phyloP scores from a whole-genome alignment of 2,329 filamentous ascomycete genomes.

The Colletotrichum sp. region DNA sequence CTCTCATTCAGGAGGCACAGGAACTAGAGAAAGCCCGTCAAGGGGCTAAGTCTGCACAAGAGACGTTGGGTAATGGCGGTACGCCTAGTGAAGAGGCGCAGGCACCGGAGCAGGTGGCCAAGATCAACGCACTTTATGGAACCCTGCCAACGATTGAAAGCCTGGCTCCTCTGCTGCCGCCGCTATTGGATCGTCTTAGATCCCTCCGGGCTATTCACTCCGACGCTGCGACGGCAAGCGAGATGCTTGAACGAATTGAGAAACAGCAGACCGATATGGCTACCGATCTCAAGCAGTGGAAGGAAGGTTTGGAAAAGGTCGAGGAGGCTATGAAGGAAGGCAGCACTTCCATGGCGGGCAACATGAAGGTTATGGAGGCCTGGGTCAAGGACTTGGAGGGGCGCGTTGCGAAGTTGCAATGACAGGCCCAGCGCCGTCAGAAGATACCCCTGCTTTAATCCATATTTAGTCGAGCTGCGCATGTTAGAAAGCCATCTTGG shows the following conservation, averaged over 20 bases:
- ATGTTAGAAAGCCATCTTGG: not conserved
- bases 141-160: slow-evolving; percentile 88
- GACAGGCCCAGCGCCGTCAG: slow-evolving; percentile 24
- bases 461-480: not conserved
- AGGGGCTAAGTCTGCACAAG: slow-evolving; percentile 66
- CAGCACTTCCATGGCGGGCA: slow-evolving; percentile 73
- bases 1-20: slow-evolving; percentile 75
- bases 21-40: slow-evolving; percentile 69
- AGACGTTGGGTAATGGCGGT: slow-evolving; percentile 57
- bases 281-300: slow-evolving; percentile 85
- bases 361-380: slow-evolving; percentile 82
- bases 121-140: slow-evolving; percentile 91
- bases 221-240: slow-evolving; percentile 81
- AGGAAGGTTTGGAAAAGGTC: slow-evolving; percentile 78
- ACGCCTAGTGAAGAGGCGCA: slow-evolving; percentile 45
- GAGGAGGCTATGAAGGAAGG: slow-evolving; percentile 76
- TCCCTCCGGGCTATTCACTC: slow-evolving; percentile 86
- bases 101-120: slow-evolving; percentile 76
- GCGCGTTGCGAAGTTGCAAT: slow-evolving; percentile 68
- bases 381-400: slow-evolving; percentile 90
- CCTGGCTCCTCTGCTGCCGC: slow-evolving; percentile 82
- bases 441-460: slow-evolving; percentile 38
- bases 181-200: slow-evolving; percentile 82
- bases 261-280: slow-evolving; percentile 82
- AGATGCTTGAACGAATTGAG: slow-evolving; percentile 79